Evolutionary conservation across 805 yeast genomes (phyloP).

Genomic region (Zygosaccharomyces lentus): DNA sequence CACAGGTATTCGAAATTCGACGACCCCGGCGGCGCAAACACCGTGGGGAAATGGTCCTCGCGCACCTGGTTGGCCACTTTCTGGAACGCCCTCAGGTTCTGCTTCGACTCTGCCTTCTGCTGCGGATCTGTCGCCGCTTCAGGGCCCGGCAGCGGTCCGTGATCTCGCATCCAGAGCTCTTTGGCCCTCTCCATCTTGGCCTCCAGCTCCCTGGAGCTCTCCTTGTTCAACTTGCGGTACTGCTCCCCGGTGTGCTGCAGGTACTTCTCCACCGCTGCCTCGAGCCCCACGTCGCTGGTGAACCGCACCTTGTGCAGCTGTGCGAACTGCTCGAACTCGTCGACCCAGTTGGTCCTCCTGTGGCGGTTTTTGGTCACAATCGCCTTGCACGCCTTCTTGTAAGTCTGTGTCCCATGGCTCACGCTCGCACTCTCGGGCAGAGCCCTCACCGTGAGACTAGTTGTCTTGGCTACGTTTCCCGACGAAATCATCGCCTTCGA

Average conservation of each 20-base stretch:
- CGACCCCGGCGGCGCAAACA: slow-evolving; percentile 22
- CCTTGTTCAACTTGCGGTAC: slow-evolving; percentile 7
- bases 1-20: slow-evolving; percentile 21
- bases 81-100: slow-evolving; percentile 11
- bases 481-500: slow-evolving; percentile 7
- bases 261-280: slow-evolving; percentile 10
- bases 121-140: slow-evolving; percentile 3
- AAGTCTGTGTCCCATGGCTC: slow-evolving; percentile 6
- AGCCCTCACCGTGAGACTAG: slow-evolving; percentile 2
- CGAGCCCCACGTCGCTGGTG: not conserved
- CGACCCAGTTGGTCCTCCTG: slow-evolving; percentile 18
- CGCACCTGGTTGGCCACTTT: slow-evolving; percentile 14
- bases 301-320: slow-evolving; percentile 11
- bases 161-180: slow-evolving; percentile 10
- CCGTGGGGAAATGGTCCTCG: slow-evolving; percentile 24
- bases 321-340: slow-evolving; percentile 19
- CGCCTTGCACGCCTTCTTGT: slow-evolving; percentile 8
- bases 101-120: slow-evolving; percentile 5
- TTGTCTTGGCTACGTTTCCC: slow-evolving; percentile 5
- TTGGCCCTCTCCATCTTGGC: slow-evolving; percentile 12
- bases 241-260: slow-evolving; percentile 6
- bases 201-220: slow-evolving; percentile 10
- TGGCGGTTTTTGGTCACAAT: slow-evolving; percentile 7
- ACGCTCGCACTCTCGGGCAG: slow-evolving; percentile 1
- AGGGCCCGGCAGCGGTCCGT: slow-evolving; percentile 12